Evolutionary conservation across 2,329 filamentous ascomycete genomes (phyloP).

Genomic region (Nigrospora osmanthi): DNA sequence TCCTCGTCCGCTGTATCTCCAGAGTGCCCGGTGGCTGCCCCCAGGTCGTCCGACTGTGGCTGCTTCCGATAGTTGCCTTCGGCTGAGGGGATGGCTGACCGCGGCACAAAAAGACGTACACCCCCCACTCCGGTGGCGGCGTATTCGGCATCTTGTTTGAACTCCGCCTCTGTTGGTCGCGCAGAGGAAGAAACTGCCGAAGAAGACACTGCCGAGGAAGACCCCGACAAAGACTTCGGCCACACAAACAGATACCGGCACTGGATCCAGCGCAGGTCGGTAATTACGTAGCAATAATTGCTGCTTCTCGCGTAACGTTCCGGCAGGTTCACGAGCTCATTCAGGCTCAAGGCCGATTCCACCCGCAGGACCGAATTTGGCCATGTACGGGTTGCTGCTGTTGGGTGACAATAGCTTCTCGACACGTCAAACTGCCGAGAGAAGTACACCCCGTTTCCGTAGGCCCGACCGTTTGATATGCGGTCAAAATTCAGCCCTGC

Average conservation of each 20-base stretch:
- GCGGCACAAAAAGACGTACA: too few relatives aligned
- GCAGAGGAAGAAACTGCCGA: too few relatives aligned
- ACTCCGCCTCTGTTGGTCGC: too few relatives aligned
- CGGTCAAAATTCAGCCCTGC: slow-evolving; percentile 69
- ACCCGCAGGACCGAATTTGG: slow-evolving; percentile 57
- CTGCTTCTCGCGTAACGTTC: slow-evolving; percentile 43
- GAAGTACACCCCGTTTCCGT: slow-evolving; percentile 77
- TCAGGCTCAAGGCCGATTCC: slow-evolving; percentile 58
- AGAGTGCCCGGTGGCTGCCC: slow-evolving; percentile 13
- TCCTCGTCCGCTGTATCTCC: slow-evolving; percentile 38
- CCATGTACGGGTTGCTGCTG: slow-evolving; percentile 39
- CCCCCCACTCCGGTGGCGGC: too few relatives aligned
- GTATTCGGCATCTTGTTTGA: too few relatives aligned
- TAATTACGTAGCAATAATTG: slow-evolving; percentile 61
- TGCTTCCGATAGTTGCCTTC: too few relatives aligned
- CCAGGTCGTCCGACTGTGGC: too few relatives aligned
- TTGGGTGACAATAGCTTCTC: slow-evolving; percentile 32
- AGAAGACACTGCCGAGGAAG: too few relatives aligned
- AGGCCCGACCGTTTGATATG: slow-evolving; percentile 57
- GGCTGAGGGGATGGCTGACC: too few relatives aligned
- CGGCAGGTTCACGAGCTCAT: slow-evolving; percentile 76
- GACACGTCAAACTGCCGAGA: slow-evolving; percentile 52
- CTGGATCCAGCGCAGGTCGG: slow-evolving; percentile 78
- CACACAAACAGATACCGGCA: slow-evolving; percentile 70
- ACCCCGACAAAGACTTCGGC: background rate